These are phyloP conservation scores for Starmerella bombi DNA, from an alignment of 805 yeast species.

Conservation along the genomic window DNA sequence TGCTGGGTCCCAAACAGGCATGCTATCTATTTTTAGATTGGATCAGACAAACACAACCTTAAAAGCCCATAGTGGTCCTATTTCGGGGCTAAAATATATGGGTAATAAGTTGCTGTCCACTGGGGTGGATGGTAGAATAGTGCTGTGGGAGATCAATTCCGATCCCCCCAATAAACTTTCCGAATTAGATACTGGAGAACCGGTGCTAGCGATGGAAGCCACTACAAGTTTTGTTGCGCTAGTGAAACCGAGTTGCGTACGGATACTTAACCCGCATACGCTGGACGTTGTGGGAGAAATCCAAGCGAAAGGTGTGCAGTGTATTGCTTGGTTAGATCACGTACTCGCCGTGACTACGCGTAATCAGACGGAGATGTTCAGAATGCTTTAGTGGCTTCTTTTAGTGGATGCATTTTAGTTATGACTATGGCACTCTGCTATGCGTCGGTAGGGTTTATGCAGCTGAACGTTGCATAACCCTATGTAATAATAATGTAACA, in stretches of 20 bases:
- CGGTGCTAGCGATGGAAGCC: too few relatives aligned
- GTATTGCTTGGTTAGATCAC: constrained; percentile 1
- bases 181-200: too few relatives aligned
- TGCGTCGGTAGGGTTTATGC: too few relatives aligned
- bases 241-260: background rate
- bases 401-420: too few relatives aligned
- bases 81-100: background rate
- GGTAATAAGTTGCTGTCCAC: background rate
- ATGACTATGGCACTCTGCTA: too few relatives aligned
- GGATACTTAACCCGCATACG: background rate
- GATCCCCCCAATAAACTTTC: too few relatives aligned
- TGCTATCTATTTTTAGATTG: constrained; percentile 43
- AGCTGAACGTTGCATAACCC: too few relatives aligned
- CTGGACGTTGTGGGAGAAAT: background rate
- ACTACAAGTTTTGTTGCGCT: too few relatives aligned
- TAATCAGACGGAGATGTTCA: background rate
- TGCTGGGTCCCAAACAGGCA: constrained; percentile 28
- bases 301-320: constrained; percentile 1
- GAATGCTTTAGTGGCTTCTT: too few relatives aligned
- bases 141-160: background rate
- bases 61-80: background rate
- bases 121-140: background rate
- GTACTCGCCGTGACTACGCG: constrained; percentile 4
- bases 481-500: too few relatives aligned
- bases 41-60: constrained; percentile 41